Evolutionary conservation across 129 eudicot species (phyloP).

Genomic region (Smallanthus sonchifolius): DNA sequence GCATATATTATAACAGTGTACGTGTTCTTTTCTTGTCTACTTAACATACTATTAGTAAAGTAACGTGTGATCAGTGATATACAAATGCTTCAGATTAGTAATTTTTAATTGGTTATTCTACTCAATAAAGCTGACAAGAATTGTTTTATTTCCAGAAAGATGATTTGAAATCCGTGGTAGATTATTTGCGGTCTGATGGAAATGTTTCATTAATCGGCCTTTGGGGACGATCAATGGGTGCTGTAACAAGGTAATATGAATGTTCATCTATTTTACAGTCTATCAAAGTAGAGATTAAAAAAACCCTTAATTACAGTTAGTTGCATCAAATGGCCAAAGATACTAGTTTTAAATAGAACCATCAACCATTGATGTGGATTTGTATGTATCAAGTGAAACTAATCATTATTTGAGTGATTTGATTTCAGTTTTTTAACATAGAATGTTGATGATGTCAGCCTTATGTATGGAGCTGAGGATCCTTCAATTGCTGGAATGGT

Average conservation of each 20-base stretch:
- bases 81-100: not conserved
- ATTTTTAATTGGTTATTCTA: not conserved
- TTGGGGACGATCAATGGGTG: conserved; percentile 99
- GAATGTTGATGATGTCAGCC: conserved; percentile 50
- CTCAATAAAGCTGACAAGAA: conserved; percentile 1
- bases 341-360: not conserved
- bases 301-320: not conserved
- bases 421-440: conserved; percentile 27
- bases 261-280: not conserved
- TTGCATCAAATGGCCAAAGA: not conserved
- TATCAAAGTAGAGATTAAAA: not conserved
- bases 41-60: not conserved
- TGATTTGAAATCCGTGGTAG: conserved; percentile 85
- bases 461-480: conserved; percentile 98
- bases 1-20: not conserved
- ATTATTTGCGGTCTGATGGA: conserved; percentile 78
- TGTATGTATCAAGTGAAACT: not conserved
- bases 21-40: not conserved
- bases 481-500: conserved; percentile 99
- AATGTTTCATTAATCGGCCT: conserved; percentile 85
- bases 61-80: not conserved
- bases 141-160: conserved; percentile 63
- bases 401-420: not conserved
- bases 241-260: conserved; percentile 73
- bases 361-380: not conserved